Conservation (phyloP, 2,329 filamentous ascomycete species). For the Alternaria triticimaculans region DNA sequence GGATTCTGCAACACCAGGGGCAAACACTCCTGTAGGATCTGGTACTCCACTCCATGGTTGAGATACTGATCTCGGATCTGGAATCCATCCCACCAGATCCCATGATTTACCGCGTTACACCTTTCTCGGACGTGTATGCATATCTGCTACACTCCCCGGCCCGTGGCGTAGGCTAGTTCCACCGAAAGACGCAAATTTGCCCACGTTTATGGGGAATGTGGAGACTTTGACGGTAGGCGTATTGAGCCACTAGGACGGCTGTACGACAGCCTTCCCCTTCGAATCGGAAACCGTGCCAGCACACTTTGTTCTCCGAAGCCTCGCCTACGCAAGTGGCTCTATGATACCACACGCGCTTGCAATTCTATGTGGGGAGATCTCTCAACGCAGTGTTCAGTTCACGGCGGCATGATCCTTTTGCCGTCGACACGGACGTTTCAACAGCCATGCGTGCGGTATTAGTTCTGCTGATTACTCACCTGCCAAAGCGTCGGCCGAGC, state of each 20-base stretch:
- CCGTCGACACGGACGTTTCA: neutral
- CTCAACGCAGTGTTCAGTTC: neutral
- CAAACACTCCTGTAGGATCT: slow-evolving; percentile 40
- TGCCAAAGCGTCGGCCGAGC: neutral
- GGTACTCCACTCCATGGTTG: slow-evolving; percentile 44
- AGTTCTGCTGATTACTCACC: neutral
- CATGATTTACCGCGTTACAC: neutral
- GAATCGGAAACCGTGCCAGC: neutral
- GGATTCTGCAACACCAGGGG: slow-evolving; percentile 44
- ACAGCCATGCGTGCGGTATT: neutral
- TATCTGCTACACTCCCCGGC: slow-evolving; percentile 9
- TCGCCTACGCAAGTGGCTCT: neutral
- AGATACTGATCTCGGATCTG: slow-evolving; percentile 6
- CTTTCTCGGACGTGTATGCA: slow-evolving; percentile 7
- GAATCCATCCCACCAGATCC: neutral
- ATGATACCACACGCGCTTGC: neutral
- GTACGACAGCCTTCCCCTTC: neutral
- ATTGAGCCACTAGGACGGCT: neutral
- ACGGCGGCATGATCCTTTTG: neutral
- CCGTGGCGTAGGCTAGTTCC: slow-evolving; percentile 5
- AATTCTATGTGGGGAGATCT: neutral
- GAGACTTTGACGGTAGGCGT: slow-evolving; percentile 2
- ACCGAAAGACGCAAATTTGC: slow-evolving; percentile 1
- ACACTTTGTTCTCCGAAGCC: neutral
- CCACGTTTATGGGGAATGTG: neutral